phyloP scores from a whole-genome alignment of 2,329 filamentous ascomycete genomes.

The Monosporascus sp. region DNA sequence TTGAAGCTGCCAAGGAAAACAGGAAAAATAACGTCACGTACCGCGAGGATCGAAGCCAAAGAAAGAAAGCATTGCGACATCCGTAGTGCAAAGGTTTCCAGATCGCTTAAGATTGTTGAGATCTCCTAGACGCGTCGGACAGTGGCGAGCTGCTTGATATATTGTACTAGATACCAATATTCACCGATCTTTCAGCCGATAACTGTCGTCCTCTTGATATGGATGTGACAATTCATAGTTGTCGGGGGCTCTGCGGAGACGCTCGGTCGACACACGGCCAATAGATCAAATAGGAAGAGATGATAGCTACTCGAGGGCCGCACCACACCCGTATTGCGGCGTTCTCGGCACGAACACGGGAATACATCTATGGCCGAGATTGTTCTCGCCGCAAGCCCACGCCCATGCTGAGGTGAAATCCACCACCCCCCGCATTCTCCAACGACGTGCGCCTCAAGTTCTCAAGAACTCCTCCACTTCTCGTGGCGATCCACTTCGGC shows the following conservation, averaged over 20 bases:
- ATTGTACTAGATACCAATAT: not conserved
- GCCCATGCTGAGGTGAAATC: constrained; percentile 9
- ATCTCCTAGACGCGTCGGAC: not conserved
- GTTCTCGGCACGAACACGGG: not conserved
- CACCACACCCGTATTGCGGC: not conserved
- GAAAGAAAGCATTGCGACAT: not conserved
- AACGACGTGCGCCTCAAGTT: constrained; percentile 1
- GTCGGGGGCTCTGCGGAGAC: no score
- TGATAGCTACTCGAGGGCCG: not conserved
- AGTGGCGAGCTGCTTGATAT: not conserved
- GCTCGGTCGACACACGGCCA: no score
- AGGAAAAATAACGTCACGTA: not conserved
- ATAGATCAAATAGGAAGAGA: not conserved
- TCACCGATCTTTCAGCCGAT: not conserved
- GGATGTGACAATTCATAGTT: no score
- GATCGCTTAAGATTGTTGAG: not conserved
- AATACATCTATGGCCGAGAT: not conserved
- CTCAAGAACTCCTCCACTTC: not conserved
- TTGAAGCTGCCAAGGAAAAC: not conserved
- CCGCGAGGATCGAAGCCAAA: not conserved
- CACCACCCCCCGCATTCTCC: constrained; percentile 14
- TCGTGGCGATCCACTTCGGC: constrained; percentile 14
- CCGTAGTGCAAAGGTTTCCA: not conserved
- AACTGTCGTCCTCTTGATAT: no score
- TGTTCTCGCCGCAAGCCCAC: constrained; percentile 1